Conservation (phyloP, 2,329 filamentous ascomycete species). For the Emmonsia crescens region DNA sequence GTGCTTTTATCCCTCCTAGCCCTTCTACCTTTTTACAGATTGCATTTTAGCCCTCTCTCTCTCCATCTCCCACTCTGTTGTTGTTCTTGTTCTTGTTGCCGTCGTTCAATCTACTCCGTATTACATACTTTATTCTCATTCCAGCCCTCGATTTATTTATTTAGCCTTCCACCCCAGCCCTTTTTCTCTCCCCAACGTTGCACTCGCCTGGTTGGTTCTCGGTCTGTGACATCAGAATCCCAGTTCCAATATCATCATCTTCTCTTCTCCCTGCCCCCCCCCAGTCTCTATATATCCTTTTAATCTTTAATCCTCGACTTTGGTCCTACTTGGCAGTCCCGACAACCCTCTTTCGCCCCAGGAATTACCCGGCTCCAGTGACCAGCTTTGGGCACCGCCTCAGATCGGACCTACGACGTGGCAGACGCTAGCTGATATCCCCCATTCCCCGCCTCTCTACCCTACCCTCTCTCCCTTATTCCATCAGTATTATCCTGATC, state of each 20-base stretch:
- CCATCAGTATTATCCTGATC: background rate
- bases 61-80: no score
- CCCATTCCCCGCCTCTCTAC: background rate
- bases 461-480: background rate
- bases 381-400: slow-evolving; percentile 11
- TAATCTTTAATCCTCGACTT: background rate
- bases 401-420: slow-evolving; percentile 13
- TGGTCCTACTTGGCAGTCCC: slow-evolving; percentile 1
- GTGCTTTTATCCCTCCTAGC: background rate
- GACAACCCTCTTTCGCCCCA: background rate
- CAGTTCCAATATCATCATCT: background rate
- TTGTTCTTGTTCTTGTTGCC: background rate
- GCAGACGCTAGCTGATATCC: slow-evolving; percentile 2
- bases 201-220: slow-evolving; percentile 1
- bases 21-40: background rate
- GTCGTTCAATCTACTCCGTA: background rate
- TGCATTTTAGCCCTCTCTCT: background rate
- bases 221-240: background rate
- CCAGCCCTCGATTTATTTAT: background rate
- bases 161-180: background rate
- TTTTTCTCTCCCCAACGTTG: background rate
- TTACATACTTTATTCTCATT: background rate
- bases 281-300: background rate
- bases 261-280: background rate
- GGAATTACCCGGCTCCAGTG: slow-evolving; percentile 1